Evolutionary conservation across 2,329 filamentous ascomycete species (phyloP).

Genomic region (Epichloe festucae): DNA sequence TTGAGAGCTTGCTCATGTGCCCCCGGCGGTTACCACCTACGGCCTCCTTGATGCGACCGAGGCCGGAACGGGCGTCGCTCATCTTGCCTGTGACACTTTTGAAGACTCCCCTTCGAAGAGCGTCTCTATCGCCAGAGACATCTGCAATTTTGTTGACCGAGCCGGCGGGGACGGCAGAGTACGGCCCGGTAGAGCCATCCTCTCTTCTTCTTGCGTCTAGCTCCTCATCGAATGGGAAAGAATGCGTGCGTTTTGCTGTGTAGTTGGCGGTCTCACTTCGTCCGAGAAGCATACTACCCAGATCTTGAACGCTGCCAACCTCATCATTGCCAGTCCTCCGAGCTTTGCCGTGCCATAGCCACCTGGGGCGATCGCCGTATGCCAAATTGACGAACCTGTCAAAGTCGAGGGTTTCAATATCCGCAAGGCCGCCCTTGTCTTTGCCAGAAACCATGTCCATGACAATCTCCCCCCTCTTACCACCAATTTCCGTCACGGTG

Average conservation of each 20-base stretch:
- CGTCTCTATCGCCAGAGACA: slow-evolving; percentile 39
- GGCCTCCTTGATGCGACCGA: slow-evolving; percentile 76
- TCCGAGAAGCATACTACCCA: slow-evolving; percentile 36
- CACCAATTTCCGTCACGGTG: slow-evolving; percentile 83
- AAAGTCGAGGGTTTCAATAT: slow-evolving; percentile 84
- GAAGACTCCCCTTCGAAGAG: slow-evolving; percentile 53
- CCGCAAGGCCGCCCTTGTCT: slow-evolving; percentile 80
- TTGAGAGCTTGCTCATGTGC: slow-evolving; percentile 39
- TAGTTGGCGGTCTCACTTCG: slow-evolving; percentile 33
- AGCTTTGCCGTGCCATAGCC: slow-evolving; percentile 88
- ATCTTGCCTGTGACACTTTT: slow-evolving; percentile 70
- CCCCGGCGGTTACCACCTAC: slow-evolving; percentile 50
- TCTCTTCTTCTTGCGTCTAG: slow-evolving; percentile 30
- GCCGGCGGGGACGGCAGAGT: slow-evolving; percentile 29
- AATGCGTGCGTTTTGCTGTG: slow-evolving; percentile 36
- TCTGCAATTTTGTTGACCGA: slow-evolving; percentile 36
- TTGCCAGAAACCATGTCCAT: slow-evolving; percentile 85
- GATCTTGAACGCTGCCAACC: slow-evolving; percentile 30
- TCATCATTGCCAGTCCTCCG: slow-evolving; percentile 45
- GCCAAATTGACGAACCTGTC: slow-evolving; percentile 69
- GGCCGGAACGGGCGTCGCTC: slow-evolving; percentile 67
- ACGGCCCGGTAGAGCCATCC: slow-evolving; percentile 26
- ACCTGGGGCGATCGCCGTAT: slow-evolving; percentile 74
- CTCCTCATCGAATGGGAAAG: slow-evolving; percentile 41
- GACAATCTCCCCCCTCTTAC: slow-evolving; percentile 91